Conservation (phyloP, 2,329 filamentous ascomycete species). For the Trichoderma lentiforme region DNA sequence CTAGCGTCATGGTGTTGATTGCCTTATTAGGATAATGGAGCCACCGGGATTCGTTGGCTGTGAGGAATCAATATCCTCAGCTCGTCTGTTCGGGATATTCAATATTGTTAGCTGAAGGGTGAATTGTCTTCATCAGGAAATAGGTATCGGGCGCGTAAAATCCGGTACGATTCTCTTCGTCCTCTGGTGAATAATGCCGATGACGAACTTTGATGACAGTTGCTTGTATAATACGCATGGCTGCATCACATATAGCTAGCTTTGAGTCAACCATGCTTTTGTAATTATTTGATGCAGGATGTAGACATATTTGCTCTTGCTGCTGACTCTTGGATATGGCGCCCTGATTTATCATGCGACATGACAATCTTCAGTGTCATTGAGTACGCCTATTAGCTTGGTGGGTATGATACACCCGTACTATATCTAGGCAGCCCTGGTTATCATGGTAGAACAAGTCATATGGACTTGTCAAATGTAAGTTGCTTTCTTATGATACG, state of each 20-base stretch:
- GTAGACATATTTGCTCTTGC: fast-evolving
- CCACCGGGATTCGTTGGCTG: background rate
- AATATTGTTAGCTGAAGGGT: background rate
- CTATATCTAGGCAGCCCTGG: background rate
- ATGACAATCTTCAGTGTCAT: background rate
- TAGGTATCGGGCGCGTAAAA: background rate
- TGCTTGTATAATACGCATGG: background rate
- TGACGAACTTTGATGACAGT: background rate
- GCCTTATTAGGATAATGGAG: background rate
- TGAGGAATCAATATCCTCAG: background rate
- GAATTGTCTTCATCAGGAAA: background rate
- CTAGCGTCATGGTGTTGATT: background rate
- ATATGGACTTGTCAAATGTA: no score
- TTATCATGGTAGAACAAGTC: background rate
- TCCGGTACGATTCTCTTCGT: background rate
- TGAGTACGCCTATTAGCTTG: no score
- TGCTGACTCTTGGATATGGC: background rate
- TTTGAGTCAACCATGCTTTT: background rate
- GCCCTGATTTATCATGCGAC: background rate
- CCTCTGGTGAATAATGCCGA: background rate
- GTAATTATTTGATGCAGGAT: background rate
- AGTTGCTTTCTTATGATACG: background rate
- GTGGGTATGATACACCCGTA: no score
- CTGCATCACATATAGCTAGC: background rate
- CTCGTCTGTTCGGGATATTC: background rate